phyloP scores from a whole-genome alignment of 306 rosid species.

The barrel medic (Medicago truncatula) region DNA sequence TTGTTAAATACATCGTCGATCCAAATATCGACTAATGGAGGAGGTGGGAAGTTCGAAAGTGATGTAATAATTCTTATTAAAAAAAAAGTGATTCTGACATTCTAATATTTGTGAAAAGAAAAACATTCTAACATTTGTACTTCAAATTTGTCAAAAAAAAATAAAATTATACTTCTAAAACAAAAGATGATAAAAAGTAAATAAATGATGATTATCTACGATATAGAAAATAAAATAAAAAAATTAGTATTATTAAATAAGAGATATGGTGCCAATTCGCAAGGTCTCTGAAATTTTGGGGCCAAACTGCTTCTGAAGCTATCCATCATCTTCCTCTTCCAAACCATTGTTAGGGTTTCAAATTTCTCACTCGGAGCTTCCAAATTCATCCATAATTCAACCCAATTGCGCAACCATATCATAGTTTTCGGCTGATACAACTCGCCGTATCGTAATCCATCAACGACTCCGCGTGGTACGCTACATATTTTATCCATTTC shows the following conservation, averaged over 20 bases:
- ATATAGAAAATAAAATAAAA: too few relatives aligned
- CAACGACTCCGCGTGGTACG: not conserved
- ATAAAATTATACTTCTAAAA: too few relatives aligned
- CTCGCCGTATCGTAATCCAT: not conserved
- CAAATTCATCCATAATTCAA: slow-evolving; percentile 4
- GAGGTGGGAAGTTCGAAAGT: too few relatives aligned
- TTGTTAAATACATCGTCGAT: too few relatives aligned
- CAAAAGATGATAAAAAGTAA: too few relatives aligned
- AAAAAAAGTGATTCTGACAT: too few relatives aligned
- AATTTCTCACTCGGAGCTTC: not conserved
- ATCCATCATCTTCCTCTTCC: slow-evolving; percentile 26
- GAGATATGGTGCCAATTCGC: slow-evolving; percentile 27
- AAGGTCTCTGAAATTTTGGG: slow-evolving; percentile 3
- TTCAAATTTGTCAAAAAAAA: too few relatives aligned
- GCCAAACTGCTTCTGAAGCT: slow-evolving; percentile 10
- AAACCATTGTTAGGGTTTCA: slow-evolving; percentile 32
- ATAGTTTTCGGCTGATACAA: slow-evolving; percentile 3
- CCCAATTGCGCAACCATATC: not conserved
- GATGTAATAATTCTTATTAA: too few relatives aligned
- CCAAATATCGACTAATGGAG: too few relatives aligned
- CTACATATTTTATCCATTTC: slow-evolving; percentile 9
- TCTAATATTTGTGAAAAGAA: too few relatives aligned
- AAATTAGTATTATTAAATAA: not conserved
- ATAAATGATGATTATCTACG: too few relatives aligned
- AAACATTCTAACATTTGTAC: too few relatives aligned